Evolutionary conservation across 768 basidiomycete genomes (phyloP), one percentile per base, ranked within the genome.

Genomic region (Hydnomerulius pinastri): DNA sequence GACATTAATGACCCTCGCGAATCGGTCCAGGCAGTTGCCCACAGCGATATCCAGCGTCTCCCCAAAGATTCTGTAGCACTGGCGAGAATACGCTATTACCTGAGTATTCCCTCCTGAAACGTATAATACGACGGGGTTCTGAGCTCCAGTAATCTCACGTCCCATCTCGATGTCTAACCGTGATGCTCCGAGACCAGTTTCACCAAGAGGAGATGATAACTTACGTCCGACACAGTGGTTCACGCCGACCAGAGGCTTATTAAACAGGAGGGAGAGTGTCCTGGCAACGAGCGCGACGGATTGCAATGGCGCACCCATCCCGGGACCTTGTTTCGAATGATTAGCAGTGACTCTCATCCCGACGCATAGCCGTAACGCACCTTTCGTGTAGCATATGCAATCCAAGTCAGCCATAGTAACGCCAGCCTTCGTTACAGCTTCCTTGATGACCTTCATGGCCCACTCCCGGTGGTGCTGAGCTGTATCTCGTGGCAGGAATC

Each of bases 31-130:
- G 65, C 97, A 98, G 66, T 99, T 99, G 30, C 97, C 97, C 28
- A 98, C 94, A n/a, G 97, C 97, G 49, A 99, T 98, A 64, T 99
- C 97, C 47, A 99, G 79, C 2, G 97, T 98, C 71, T 99, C 97
- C 13, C 97, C 97, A 63, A 99, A 99, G 53, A 99, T 99, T 36
- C 97, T 84, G 67, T 99, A 99, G 55, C 94, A 84, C 68, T 98
- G 94, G 51, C 90, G 87, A 18, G 95, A 98, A 69, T 99, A 99
- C 1, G 97, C 97, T 60, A 99, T 98, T 13, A 99, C 95, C 70
- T 99, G 97, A 0, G 97, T 98, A 70, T 99, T 99, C 4, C 97
- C 97, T 11, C 97, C 97, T 0, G 97, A 98, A 17, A 99, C 97
- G 63, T 99, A 99, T 29, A 98, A 82, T 6, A 98, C 94, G 59